Percentiles rank a stretch among this genome's conserved stretches.
These are phyloP conservation scores for Nicotiana obtusifolia DNA, from an alignment of 257 asterid genomes.

Conservation along the genomic window DNA sequence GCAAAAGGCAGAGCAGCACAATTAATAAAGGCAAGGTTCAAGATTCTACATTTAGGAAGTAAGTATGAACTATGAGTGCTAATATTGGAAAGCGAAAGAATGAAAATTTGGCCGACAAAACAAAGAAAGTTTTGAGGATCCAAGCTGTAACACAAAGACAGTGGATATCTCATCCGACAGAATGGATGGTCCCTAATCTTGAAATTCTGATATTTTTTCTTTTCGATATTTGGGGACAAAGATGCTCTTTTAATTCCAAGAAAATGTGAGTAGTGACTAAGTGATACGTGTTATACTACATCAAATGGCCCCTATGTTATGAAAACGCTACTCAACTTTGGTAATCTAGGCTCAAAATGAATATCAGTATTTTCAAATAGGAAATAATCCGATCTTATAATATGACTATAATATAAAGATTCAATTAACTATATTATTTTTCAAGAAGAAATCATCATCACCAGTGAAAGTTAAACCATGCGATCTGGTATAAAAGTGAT, in stretches of 20 bases:
- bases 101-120: neutral
- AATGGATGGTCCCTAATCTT: slow-evolving; percentile 19
- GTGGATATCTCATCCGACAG: neutral
- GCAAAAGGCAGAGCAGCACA: neutral
- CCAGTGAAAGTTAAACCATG: too few relatives aligned
- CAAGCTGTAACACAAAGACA: slow-evolving; percentile 17
- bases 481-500: too few relatives aligned
- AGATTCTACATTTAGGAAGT: neutral
- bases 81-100: neutral
- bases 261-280: neutral
- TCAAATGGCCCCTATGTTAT: slow-evolving; percentile 11
- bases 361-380: neutral
- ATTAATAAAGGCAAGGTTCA: neutral
- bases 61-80: neutral
- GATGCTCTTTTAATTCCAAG: neutral
- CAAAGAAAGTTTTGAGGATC: neutral
- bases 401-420: too few relatives aligned
- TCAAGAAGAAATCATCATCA: too few relatives aligned
- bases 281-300: neutral
- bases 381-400: too few relatives aligned
- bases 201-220: neutral
- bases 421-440: too few relatives aligned
- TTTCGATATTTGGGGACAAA: neutral
- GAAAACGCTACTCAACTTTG: slow-evolving; percentile 8
- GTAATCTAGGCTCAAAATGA: neutral